A percentile compares a stretch with the other conserved stretches of the same genome.
Evolutionary conservation across 352 stramenopile genomes (phyloP).

Genomic region (Globisporangium takayamanum): DNA sequence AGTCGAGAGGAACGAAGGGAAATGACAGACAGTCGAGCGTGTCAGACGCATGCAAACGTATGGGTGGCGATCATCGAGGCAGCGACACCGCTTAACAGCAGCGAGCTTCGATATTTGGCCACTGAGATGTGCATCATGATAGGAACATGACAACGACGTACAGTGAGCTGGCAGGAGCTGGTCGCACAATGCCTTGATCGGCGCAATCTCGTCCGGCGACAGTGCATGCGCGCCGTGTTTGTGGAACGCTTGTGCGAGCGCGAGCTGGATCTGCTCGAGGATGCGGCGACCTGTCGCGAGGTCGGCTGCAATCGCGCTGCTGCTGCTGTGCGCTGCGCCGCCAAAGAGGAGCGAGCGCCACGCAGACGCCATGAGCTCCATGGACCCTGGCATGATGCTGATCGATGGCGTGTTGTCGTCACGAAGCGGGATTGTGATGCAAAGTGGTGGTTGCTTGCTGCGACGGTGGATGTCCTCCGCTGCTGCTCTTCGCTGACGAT

Average conservation of each 20-base stretch:
- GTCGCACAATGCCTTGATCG: slow-evolving; percentile 64
- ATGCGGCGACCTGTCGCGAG: slow-evolving; percentile 25
- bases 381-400: slow-evolving; percentile 5
- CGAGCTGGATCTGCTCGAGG: slow-evolving; percentile 43
- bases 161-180: slow-evolving; percentile 60
- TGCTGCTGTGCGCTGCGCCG: not conserved
- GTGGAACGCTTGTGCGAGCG: slow-evolving; percentile 35
- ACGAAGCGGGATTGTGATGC: too few species aligned
- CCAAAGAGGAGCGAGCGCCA: slow-evolving; percentile 37
- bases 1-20: not conserved
- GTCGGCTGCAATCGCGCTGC: slow-evolving; percentile 12
- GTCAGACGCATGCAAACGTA: not conserved
- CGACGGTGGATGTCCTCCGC: too few species aligned
- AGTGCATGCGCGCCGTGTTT: slow-evolving; percentile 36
- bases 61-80: not conserved
- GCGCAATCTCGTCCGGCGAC: slow-evolving; percentile 42
- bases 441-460: not conserved
- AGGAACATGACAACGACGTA: slow-evolving; percentile 16
- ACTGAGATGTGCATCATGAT: not conserved
- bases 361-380: slow-evolving; percentile 42
- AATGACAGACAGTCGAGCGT: not conserved
- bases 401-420: not conserved
- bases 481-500: too few species aligned
- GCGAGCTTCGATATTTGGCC: not conserved
- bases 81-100: slow-evolving; percentile 3